phyloP scores from a whole-genome alignment of 345 rosid genomes.

The Schrenkiella parvula region DNA sequence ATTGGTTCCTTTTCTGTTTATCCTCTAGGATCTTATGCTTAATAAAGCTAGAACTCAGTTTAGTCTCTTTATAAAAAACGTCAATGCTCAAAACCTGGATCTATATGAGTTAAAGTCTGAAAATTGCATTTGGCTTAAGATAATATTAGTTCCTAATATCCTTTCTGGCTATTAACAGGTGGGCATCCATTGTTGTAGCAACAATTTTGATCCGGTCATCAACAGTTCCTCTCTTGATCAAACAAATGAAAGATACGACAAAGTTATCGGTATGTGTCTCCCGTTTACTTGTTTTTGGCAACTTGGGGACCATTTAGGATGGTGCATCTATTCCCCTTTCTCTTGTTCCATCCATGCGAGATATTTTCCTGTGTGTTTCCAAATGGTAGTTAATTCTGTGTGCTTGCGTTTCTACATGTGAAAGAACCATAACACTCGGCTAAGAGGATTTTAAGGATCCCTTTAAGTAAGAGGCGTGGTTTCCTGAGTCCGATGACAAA shows the following conservation, averaged over 20 bases:
- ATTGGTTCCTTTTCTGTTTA: neutral
- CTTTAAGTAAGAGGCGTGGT: neutral
- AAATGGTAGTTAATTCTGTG: neutral
- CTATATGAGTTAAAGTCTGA: neutral
- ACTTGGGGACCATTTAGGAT: neutral
- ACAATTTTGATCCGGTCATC: slow-evolving; percentile 67
- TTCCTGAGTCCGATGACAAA: neutral
- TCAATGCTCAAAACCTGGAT: neutral
- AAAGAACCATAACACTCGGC: neutral
- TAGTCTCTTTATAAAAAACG: neutral
- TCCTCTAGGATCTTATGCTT: neutral
- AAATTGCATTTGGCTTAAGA: neutral
- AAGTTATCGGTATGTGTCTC: slow-evolving; percentile 57
- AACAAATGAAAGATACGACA: slow-evolving; percentile 67
- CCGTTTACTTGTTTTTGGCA: neutral
- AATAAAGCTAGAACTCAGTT: neutral
- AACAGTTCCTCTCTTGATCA: slow-evolving; percentile 66
- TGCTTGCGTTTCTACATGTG: neutral
- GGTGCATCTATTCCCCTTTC: neutral
- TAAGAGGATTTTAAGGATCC: neutral
- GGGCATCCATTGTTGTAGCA: slow-evolving; percentile 74
- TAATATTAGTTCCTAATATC: neutral
- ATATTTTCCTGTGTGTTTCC: neutral
- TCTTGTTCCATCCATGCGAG: neutral
- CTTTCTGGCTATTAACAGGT: slow-evolving; percentile 43